A percentile compares a stretch with the other conserved stretches of the same genome.
phyloP scores from a whole-genome alignment of 495 filamentous ascomycete species.

The Chaetomium tenue region DNA sequence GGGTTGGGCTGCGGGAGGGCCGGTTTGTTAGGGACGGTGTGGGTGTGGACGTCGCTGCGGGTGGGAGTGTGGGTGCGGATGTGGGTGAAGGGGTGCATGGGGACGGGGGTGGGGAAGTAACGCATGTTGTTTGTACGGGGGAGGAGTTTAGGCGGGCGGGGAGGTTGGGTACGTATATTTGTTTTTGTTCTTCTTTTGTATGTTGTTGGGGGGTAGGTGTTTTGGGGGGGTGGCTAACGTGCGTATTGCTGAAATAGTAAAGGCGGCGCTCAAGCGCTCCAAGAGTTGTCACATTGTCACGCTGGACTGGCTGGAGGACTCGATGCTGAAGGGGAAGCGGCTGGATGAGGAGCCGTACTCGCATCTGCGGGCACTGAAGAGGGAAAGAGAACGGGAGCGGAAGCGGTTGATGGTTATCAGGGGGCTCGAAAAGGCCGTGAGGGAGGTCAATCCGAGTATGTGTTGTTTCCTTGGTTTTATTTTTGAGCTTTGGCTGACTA shows the following conservation, averaged over 20 bases:
- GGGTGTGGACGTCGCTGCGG: too few relatives aligned
- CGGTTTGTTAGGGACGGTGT: conserved; percentile 17
- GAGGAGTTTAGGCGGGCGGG: conserved; percentile 31
- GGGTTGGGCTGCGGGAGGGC: conserved; percentile 35
- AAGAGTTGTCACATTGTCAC: conserved; percentile 35
- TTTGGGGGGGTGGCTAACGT: too few relatives aligned
- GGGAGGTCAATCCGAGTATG: conserved; percentile 39
- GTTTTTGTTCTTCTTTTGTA: background rate
- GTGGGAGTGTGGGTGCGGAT: background rate
- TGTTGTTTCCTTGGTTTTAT: conserved; percentile 8
- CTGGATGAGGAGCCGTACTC: conserved; percentile 30
- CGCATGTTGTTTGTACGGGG: conserved; percentile 40
- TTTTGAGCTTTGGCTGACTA: background rate
- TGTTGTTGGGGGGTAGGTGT: background rate
- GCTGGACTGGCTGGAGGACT: conserved; percentile 45
- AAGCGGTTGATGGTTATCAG: conserved; percentile 39
- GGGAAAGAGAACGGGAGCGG: conserved; percentile 40
- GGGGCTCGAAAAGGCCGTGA: conserved; percentile 46
- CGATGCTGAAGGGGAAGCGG: conserved; percentile 19
- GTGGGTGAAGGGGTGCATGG: too few relatives aligned
- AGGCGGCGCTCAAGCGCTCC: conserved; percentile 23
- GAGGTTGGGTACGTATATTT: conserved; percentile 11
- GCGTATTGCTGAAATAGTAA: conserved; percentile 19
- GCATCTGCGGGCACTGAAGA: conserved; percentile 23
- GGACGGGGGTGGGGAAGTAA: conserved; percentile 23